phyloP scores from a whole-genome alignment of 495 filamentous ascomycete species.

The Saxophila tyrrhenica region DNA sequence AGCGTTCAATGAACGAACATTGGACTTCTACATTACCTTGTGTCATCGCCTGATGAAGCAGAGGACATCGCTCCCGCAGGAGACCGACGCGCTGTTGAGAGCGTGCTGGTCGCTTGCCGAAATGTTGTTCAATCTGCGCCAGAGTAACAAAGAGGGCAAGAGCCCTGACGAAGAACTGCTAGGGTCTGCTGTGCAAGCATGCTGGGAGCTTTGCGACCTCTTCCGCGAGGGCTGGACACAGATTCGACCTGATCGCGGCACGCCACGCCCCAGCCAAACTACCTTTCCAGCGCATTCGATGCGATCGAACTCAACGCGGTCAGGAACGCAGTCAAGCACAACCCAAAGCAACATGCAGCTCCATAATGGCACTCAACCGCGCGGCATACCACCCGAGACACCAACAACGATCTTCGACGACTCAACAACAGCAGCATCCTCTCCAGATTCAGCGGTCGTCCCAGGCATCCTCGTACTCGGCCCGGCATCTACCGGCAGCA shows the following conservation, averaged over 20 bases:
- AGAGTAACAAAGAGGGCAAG: constrained; percentile 65
- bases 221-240: constrained; percentile 91
- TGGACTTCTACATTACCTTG: constrained; percentile 88
- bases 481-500: constrained; percentile 35
- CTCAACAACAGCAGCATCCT: constrained; percentile 63
- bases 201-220: constrained; percentile 90
- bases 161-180: constrained; percentile 68
- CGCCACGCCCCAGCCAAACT: constrained; percentile 70
- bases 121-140: constrained; percentile 86
- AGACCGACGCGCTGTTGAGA: constrained; percentile 70
- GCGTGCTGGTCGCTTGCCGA: constrained; percentile 87
- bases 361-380: constrained; percentile 16
- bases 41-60: constrained; percentile 94
- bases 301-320: constrained; percentile 6
- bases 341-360: constrained; percentile 14
- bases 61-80: constrained; percentile 58
- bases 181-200: constrained; percentile 78
- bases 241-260: constrained; percentile 72
- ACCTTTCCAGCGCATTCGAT: constrained; percentile 40
- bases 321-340: constrained; percentile 18
- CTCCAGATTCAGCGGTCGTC: constrained; percentile 57
- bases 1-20: constrained; percentile 75
- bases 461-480: constrained; percentile 83
- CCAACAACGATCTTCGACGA: constrained; percentile 92
- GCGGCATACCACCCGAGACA: constrained; percentile 56